Evolutionary conservation across 805 yeast genomes (phyloP).

Genomic region (Lachancea dasiensis): DNA sequence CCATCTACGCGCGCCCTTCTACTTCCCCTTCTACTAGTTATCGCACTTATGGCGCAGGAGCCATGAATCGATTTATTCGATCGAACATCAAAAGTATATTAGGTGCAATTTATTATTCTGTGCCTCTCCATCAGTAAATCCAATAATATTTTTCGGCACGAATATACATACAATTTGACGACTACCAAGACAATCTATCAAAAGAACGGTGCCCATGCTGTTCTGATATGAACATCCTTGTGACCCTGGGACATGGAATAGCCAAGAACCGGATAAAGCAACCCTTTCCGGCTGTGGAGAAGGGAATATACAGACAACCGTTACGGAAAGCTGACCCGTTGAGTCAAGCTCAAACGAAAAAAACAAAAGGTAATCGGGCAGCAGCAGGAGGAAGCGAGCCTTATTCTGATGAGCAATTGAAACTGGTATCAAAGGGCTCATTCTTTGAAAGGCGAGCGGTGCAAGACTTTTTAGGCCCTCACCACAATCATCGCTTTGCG

Average conservation of each 20-base stretch:
- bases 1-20: too few relatives aligned
- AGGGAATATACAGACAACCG: neutral
- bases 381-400: slow-evolving; percentile 5
- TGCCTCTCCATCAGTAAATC: too few relatives aligned
- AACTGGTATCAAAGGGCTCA: slow-evolving; percentile 29
- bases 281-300: slow-evolving; percentile 3
- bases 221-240: slow-evolving; percentile 3
- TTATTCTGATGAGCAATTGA: slow-evolving; percentile 10
- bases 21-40: too few relatives aligned
- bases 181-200: too few relatives aligned
- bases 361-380: neutral
- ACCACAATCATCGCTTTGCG: slow-evolving; percentile 21
- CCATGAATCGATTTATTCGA: too few relatives aligned
- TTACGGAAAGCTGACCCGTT: neutral
- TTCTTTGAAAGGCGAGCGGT: slow-evolving; percentile 24
- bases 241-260: slow-evolving; percentile 1
- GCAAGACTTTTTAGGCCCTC: slow-evolving; percentile 27
- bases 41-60: too few relatives aligned
- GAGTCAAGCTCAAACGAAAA: neutral
- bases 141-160: neutral
- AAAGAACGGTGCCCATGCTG: neutral
- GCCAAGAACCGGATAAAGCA: slow-evolving; percentile 13
- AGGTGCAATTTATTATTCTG: too few relatives aligned
- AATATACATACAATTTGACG: too few relatives aligned
- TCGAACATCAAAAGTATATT: too few relatives aligned